Conservation (phyloP, 495 filamentous ascomycete species). For the Patellaria atrata region DNA sequence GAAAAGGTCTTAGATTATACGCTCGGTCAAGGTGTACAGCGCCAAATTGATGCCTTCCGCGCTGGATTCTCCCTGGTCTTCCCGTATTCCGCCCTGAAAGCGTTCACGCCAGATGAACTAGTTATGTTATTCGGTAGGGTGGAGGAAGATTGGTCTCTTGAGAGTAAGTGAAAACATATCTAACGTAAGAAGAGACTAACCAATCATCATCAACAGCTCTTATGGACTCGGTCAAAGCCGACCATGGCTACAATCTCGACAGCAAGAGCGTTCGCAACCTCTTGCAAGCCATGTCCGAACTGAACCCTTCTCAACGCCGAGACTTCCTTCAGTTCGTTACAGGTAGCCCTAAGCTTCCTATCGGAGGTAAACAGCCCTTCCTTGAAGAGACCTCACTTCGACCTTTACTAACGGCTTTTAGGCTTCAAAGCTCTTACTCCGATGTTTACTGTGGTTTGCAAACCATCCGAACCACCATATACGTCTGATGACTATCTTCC, state of each 20-base stretch:
- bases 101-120: conserved; percentile 94
- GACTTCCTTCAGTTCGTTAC: conserved; percentile 98
- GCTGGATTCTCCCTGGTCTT: conserved; percentile 91
- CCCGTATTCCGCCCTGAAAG: conserved; percentile 78
- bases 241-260: conserved; percentile 98
- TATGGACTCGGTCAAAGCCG: conserved; percentile 98
- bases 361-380: conserved; percentile 54
- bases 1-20: conserved; percentile 87
- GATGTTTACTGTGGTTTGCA: conserved; percentile 98
- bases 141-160: conserved; percentile 95
- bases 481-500: conserved; percentile 93
- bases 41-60: conserved; percentile 85
- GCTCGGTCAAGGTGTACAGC: conserved; percentile 68
- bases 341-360: conserved; percentile 95
- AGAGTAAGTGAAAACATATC: conserved; percentile 49
- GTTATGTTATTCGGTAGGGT: conserved; percentile 89
- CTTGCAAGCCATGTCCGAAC: conserved; percentile 88
- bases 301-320: conserved; percentile 57
- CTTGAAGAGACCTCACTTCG: conserved; percentile 3
- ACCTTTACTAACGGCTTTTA: conserved; percentile 29
- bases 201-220: conserved; percentile 44
- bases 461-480: conserved; percentile 88
- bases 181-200: background rate
- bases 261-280: conserved; percentile 92
- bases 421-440: conserved; percentile 95